Percentiles rank a stretch among this genome's conserved stretches.
phyloP scores from a whole-genome alignment of 2,329 filamentous ascomycete genomes.

The Aaosphaeria pasadenensis region DNA sequence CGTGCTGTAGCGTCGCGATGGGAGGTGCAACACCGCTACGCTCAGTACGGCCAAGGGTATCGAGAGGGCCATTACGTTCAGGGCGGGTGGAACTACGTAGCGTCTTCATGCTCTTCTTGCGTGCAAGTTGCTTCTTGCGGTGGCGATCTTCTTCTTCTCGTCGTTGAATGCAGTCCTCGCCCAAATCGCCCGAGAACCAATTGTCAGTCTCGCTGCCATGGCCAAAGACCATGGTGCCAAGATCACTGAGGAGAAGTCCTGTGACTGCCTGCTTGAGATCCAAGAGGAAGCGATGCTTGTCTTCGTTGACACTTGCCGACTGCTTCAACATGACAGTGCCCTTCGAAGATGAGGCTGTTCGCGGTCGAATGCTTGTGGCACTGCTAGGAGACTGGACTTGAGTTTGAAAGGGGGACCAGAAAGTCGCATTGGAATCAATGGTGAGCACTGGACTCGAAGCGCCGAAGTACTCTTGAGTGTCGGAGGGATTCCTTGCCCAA shows the following conservation, averaged over 20 bases:
- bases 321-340: slow-evolving; percentile 63
- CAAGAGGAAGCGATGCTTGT: slow-evolving; percentile 74
- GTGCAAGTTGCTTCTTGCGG: slow-evolving; percentile 35
- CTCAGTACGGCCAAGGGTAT: slow-evolving; percentile 41
- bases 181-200: slow-evolving; percentile 70
- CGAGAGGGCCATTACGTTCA: slow-evolving; percentile 40
- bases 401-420: slow-evolving; percentile 84
- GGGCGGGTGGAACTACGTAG: slow-evolving; percentile 40
- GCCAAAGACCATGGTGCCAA: slow-evolving; percentile 83
- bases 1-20: slow-evolving; percentile 41
- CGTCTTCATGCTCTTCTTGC: slow-evolving; percentile 60
- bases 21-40: slow-evolving; percentile 41
- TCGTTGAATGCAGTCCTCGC: slow-evolving; percentile 42
- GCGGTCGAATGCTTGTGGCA: slow-evolving; percentile 60
- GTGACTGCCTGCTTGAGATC: slow-evolving; percentile 77
- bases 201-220: slow-evolving; percentile 87
- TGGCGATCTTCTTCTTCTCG: slow-evolving; percentile 40
- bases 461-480: slow-evolving; percentile 70
- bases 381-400: slow-evolving; percentile 62
- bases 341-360: slow-evolving; percentile 65
- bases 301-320: slow-evolving; percentile 57
- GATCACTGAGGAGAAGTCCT: slow-evolving; percentile 81
- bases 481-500: slow-evolving; percentile 62
- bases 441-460: slow-evolving; percentile 65
- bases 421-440: slow-evolving; percentile 73